Evolutionary conservation across 352 stramenopile species (phyloP).

Genomic region (Phytopythium delawarense): DNA sequence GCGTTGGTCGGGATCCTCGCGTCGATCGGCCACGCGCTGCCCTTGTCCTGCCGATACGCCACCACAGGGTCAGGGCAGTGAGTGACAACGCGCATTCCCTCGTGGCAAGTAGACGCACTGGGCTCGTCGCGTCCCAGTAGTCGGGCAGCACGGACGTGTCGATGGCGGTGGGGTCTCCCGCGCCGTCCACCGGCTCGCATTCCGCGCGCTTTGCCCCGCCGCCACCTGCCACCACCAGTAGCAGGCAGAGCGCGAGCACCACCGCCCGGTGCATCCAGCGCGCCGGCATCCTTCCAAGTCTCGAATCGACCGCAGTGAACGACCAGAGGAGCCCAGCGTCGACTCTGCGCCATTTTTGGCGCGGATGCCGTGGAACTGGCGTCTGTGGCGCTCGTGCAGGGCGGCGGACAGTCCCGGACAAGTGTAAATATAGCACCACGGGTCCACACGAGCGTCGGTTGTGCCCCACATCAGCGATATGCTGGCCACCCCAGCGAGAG

Average conservation of each 20-base stretch:
- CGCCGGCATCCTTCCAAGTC: not conserved
- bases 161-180: conserved; percentile 16
- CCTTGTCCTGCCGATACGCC: conserved; percentile 1
- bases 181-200: not conserved
- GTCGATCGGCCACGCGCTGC: conserved; percentile 10
- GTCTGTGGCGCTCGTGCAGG: too few species aligned
- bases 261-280: not conserved
- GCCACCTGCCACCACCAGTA: not conserved
- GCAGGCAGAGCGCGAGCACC: conserved; percentile 2
- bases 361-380: too few species aligned
- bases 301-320: not conserved
- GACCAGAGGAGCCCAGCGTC: not conserved
- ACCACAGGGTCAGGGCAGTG: not conserved
- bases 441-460: not conserved
- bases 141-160: conserved; percentile 45
- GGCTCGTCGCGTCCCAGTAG: conserved; percentile 36
- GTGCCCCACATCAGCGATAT: too few species aligned
- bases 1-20: conserved; percentile 42
- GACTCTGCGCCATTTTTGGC: not conserved
- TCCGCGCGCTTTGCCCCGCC: not conserved
- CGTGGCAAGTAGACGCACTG: not conserved
- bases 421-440: not conserved
- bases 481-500: too few species aligned
- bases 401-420: not conserved
- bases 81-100: not conserved